Percentiles rank a stretch among this genome's conserved stretches.
Evolutionary conservation across 768 basidiomycete genomes (phyloP).

Genomic region (Leccinellum albellum): DNA sequence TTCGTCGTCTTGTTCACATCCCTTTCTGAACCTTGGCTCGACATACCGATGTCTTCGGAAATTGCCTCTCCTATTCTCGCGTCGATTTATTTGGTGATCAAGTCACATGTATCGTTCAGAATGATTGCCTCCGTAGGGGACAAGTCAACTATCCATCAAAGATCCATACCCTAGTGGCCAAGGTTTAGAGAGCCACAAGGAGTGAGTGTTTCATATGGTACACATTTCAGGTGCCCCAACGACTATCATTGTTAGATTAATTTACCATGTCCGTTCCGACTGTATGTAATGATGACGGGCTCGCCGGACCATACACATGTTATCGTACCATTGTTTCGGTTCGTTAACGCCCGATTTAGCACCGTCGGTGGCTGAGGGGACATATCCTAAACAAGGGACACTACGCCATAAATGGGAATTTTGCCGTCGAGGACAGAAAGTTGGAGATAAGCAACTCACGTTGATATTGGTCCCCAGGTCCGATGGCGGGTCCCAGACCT

Average conservation of each 20-base stretch:
- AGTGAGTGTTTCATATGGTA: conserved; percentile 6
- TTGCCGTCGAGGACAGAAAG: conserved; percentile 6
- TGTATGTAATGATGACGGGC: conserved; percentile 11
- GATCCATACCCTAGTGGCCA: background rate
- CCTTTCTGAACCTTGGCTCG: background rate
- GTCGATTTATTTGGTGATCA: background rate
- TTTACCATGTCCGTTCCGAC: background rate
- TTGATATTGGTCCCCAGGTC: background rate
- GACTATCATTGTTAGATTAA: background rate
- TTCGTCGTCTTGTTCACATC: background rate
- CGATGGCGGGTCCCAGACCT: background rate
- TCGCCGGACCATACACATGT: conserved; percentile 14
- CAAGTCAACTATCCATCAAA: background rate
- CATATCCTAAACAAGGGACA: conserved; percentile 18
- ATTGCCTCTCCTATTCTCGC: background rate
- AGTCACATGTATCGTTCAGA: conserved; percentile 3
- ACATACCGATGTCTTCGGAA: conserved; percentile 14
- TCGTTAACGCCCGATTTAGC: conserved; percentile 11
- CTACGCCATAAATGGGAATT: conserved; percentile 3
- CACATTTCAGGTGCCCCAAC: background rate
- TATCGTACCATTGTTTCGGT: conserved; percentile 21
- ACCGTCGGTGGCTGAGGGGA: conserved; percentile 4
- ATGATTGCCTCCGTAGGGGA: conserved; percentile 8
- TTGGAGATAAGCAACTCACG: too few species aligned
- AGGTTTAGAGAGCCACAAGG: conserved; percentile 3